Evolutionary conservation across 106 monocot species (phyloP), one percentile per base, ranked within the genome.

Genomic region (Phalaenopsis aphrodite): DNA sequence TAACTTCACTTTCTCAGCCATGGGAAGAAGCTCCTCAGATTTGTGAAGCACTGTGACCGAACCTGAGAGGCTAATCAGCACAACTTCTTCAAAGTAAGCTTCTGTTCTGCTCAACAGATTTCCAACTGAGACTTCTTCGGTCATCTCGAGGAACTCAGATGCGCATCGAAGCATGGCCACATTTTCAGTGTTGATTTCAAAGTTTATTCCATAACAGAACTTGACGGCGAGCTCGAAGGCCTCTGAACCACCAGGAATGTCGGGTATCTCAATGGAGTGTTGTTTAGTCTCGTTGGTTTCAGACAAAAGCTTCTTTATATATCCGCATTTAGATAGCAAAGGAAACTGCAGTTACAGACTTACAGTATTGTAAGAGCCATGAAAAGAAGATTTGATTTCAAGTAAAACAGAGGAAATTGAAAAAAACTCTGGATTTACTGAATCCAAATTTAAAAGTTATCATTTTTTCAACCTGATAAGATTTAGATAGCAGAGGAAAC

Each of bases 61-160:
- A 64, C 78, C 64, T 14, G 88, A 79, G 75, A 94, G 82, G 79
- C 79, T 87, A 41, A 42, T 67, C 46, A 97, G 71, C 3, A 84
- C 92, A 16, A 87, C 88, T 78, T 94, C 86, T 47, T 88, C 79
- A 49, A 92, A 61, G 42, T 88, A 94, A 24, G 79, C 79, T 80
- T 96, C 96, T 11, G 87, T 72, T 68, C 66, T 82, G 41, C 46
- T 83, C 16, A 88, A 16, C 0, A 97, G 91, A 81, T 97, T 97
- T 78, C 81, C 89, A 48, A 37, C 75, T 14, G 85, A 61, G 71
- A 83, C 84, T n/a, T 88, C 94, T 30, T 97, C 94, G 17, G 90
- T 90, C 97, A 97, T 97, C 68, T 92, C 94, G 10, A 97, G 90
- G 72, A 89, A 87, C 56, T 94, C 92, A 12, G 92, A 84, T 7